These are phyloP conservation scores for Haplosporangium gracile DNA, from an alignment of 192 early-diverging fungal genomes.

Conservation along the genomic window DNA sequence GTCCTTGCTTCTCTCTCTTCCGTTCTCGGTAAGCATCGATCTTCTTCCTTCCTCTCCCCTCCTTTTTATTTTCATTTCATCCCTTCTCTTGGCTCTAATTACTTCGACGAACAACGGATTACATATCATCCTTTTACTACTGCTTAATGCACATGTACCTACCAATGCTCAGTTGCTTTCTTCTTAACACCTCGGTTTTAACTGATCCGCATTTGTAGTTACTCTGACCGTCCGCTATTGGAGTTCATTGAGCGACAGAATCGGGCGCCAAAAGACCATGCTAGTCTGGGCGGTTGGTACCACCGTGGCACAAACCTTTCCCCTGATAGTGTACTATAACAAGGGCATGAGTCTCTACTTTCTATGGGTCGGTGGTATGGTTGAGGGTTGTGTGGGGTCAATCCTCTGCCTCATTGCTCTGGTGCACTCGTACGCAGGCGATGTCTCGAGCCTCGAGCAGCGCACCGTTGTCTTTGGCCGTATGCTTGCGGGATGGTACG, in stretches of 20 bases:
- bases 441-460: constrained; percentile 27
- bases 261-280: constrained; percentile 31
- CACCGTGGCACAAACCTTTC: neutral
- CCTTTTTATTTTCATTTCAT: neutral
- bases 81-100: neutral
- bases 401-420: constrained; percentile 21
- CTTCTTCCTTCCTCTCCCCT: neutral
- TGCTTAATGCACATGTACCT: too few relatives aligned
- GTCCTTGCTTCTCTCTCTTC: constrained; percentile 15
- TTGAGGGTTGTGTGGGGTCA: constrained; percentile 37
- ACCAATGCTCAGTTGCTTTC: too few relatives aligned
- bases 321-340: constrained; percentile 27
- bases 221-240: constrained; percentile 41
- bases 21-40: constrained; percentile 4
- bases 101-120: too few relatives aligned
- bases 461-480: constrained; percentile 46
- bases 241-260: constrained; percentile 24
- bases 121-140: too few relatives aligned
- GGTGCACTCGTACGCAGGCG: constrained; percentile 33
- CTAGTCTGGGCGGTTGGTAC: constrained; percentile 24
- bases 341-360: constrained; percentile 31
- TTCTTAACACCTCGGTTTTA: neutral
- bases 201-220: neutral
- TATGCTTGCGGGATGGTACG: constrained; percentile 23
- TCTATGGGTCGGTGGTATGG: constrained; percentile 17